A percentile compares a stretch with the other conserved stretches of the same genome.
Evolutionary conservation across 805 yeast genomes (phyloP).

Genomic region (Yarrowia bubula): DNA sequence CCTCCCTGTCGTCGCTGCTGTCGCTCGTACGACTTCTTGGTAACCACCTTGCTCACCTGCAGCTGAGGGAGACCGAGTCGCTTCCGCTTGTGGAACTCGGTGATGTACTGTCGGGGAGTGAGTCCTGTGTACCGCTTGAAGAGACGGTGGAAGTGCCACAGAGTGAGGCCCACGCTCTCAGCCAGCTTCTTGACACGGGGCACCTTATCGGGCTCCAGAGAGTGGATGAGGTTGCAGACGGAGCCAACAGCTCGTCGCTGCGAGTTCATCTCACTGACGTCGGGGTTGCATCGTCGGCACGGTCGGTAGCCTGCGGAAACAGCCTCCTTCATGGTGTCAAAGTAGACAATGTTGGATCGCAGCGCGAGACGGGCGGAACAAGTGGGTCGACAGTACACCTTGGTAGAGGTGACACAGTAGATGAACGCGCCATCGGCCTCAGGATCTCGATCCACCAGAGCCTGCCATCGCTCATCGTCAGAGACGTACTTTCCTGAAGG

Average conservation of each 20-base stretch:
- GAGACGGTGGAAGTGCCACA: conserved; percentile 26
- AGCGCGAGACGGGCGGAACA: conserved; percentile 50
- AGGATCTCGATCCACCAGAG: conserved; percentile 51
- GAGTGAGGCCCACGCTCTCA: conserved; percentile 12
- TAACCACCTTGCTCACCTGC: conserved; percentile 19
- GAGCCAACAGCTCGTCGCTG: conserved; percentile 25
- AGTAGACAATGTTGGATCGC: conserved; percentile 46
- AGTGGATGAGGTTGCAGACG: conserved; percentile 22
- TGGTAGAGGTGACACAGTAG: conserved; percentile 34
- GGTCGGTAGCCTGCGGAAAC: conserved; percentile 47
- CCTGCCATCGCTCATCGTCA: conserved; percentile 37
- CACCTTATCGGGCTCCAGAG: conserved; percentile 27
- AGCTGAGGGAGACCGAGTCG: conserved; percentile 24
- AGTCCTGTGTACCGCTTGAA: conserved; percentile 26
- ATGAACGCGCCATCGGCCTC: conserved; percentile 49
- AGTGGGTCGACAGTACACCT: conserved; percentile 63
- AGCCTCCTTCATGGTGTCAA: conserved; percentile 46
- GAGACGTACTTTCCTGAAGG: conserved; percentile 35
- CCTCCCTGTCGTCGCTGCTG: conserved; percentile 13
- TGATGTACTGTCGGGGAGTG: conserved; percentile 25
- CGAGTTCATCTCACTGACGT: conserved; percentile 27
- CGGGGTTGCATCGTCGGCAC: conserved; percentile 59
- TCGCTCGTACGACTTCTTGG: conserved; percentile 22
- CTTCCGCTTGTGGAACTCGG: conserved; percentile 26
- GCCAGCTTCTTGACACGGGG: conserved; percentile 27